Base-by-base conservation (phyloP, 2,329 filamentous ascomycete species). In the Colletotrichum truncatum region DNA sequence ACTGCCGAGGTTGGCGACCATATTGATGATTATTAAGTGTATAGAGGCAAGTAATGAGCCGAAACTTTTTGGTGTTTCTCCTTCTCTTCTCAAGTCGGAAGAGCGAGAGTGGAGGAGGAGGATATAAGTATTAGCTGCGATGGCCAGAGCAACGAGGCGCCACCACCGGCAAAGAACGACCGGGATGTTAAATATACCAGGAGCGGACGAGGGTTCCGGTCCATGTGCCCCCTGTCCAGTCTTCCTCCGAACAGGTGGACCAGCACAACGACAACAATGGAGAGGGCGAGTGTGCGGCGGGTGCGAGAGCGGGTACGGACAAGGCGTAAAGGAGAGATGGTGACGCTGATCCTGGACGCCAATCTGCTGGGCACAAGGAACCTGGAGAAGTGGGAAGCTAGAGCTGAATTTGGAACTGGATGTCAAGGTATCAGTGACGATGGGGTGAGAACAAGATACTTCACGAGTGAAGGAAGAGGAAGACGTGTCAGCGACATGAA, bases 1-100 rank as follows among this genome's bases (percentile, higher is more conserved):
- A 21, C 59, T 56, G 18, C 64, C 64, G n/a, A 68, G 14, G 34
- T 66, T 64, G 51, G 67, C 53, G 36, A 67, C 67, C 67, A 68
- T 68, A 21, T 39, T 65, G 64, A 18, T 16, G 28, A 60, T 34
- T 65, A 60, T 51, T 49, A 54, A 38, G 38, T 60, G 55, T 51
- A 56, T 25, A 11, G 48, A 38, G 23, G 28, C 28, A 34, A 66
- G 39, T 23, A 53, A 10, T 11, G 45, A 52, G 38, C 34, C 26
- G 36, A 45, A n/a, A 39, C 26, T 4, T 21, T 36, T 43, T 21
- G 12, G 45, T 34, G 36, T 18, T 21, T 46, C 34, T 10, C 41
- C 58, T 51, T 28, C 28, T 56, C 46, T 21, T 21, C 16, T 45
- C 14, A 12, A 28, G 26, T 23, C 26, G 36, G 36, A 53, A 9